A percentile compares a stretch with the other conserved stretches of the same genome.
These are phyloP conservation scores for Hypsizygus marmoreus DNA, from an alignment of 768 basidiomycete genomes.

Conservation along the genomic window DNA sequence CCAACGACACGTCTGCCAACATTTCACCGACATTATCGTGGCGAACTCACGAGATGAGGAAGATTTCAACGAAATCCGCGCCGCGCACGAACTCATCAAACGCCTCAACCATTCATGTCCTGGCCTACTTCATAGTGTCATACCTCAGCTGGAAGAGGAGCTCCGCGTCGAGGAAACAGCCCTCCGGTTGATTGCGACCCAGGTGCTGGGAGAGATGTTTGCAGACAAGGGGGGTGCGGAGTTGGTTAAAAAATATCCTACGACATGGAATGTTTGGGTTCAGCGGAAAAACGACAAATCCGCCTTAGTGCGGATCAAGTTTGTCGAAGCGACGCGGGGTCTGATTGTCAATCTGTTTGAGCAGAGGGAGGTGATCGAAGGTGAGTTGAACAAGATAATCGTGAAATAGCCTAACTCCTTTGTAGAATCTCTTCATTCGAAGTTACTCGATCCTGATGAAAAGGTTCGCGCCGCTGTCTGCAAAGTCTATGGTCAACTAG, in stretches of 20 bases:
- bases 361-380: constrained; percentile 68
- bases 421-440: constrained; percentile 59
- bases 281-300: constrained; percentile 77
- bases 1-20: constrained; percentile 85
- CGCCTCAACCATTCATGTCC: constrained; percentile 81
- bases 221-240: constrained; percentile 74
- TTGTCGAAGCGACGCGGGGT: constrained; percentile 69
- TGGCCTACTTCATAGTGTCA: constrained; percentile 80
- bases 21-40: constrained; percentile 90
- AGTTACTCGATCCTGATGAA: constrained; percentile 88
- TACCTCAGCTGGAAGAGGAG: constrained; percentile 92
- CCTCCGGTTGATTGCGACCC: constrained; percentile 79
- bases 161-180: constrained; percentile 73
- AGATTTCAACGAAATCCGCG: constrained; percentile 66
- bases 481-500: constrained; percentile 76
- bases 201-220: constrained; percentile 90
- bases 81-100: constrained; percentile 85
- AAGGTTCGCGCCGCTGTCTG: constrained; percentile 86
- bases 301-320: constrained; percentile 68
- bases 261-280: constrained; percentile 86
- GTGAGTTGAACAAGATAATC: constrained; percentile 38
- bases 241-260: constrained; percentile 76
- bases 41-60: constrained; percentile 60
- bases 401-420: constrained; percentile 1
- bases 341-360: constrained; percentile 70